Evolutionary conservation across 164 flowering plant genomes (phyloP), one percentile per base, ranked within the genome.

Genomic region (Platanus orientalis): DNA sequence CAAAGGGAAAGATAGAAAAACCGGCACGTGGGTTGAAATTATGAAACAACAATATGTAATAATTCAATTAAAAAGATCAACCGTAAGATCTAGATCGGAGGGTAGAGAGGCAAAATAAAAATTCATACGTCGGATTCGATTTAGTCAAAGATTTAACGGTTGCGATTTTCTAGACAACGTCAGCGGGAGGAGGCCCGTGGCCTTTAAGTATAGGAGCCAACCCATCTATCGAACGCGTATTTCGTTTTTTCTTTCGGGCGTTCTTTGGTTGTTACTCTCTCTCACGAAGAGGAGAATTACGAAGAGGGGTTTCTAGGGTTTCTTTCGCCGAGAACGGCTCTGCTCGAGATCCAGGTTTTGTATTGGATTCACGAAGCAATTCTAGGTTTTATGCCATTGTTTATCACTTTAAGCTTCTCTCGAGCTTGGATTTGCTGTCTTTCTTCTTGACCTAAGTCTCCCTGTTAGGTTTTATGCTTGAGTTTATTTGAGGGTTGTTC

Each of bases 331-430:
- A 47, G 58, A 64, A 68, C 63, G 71, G 60, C 57, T 58, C 49
- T 21, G 49, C 60, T 57, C 54, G 68, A 62, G 71, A 76, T 76
- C 76, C 75, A 69, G 75, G 71, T 69, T 69, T 72, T 63, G 73
- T 59, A 65, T 75, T 65, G 68, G 71, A 51, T 59, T 62, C 52
- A 47, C 9, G 65, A 65, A 75, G 68, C 58, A 17, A 45, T 32
- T 14, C 64, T 58, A 71, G 74, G 73, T 47, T 63, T 69, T 19
- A 6, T 27, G 23, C 50, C 49, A 63, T 54, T 26, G 36, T 45
- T 16, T 16, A 20, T 62, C 54, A 14, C 47, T 62, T 67, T 51
- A 45, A 24, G 25, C 23, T 54, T 28, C 19, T 50, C 7, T 48
- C 48, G 49, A 48, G 71, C 67, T 60, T 58, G 63, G 50, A 45